Percentiles rank a stretch among this genome's conserved stretches.
Conservation (phyloP, 495 filamentous ascomycete genomes). For the Talaromyces liani region DNA sequence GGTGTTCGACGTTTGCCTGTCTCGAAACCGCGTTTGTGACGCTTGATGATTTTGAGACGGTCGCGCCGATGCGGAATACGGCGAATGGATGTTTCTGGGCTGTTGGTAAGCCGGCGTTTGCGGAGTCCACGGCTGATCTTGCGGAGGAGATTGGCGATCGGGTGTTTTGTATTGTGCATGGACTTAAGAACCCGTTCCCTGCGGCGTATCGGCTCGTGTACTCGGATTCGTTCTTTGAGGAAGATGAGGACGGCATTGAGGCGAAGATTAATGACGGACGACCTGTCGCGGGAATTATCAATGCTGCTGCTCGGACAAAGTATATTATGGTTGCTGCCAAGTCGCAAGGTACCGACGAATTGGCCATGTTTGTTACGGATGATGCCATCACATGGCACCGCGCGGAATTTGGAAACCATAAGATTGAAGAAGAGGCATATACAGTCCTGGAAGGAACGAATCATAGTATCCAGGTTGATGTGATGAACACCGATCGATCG, state of each 20-base stretch:
- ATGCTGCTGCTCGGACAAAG: constrained; percentile 70
- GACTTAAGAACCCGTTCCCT: constrained; percentile 49
- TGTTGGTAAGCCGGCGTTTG: constrained; percentile 63
- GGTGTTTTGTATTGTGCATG: constrained; percentile 71
- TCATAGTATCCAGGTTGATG: constrained; percentile 95
- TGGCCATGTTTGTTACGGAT: constrained; percentile 76
- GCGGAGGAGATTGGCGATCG: constrained; percentile 53
- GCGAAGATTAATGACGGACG: constrained; percentile 65
- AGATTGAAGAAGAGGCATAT: constrained; percentile 77
- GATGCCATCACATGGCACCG: constrained; percentile 82
- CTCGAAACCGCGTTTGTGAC: constrained; percentile 63
- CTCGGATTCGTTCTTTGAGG: constrained; percentile 69
- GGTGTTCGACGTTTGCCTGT: constrained; percentile 43
- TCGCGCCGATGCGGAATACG: constrained; percentile 52
- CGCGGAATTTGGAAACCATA: constrained; percentile 80
- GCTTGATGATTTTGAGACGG: constrained; percentile 66
- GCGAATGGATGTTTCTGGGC: constrained; percentile 79
- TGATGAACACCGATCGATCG: constrained; percentile 56
- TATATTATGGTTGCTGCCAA: constrained; percentile 78
- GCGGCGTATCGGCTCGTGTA: constrained; percentile 67
- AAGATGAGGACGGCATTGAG: constrained; percentile 49
- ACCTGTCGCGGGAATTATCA: constrained; percentile 65
- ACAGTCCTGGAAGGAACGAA: constrained; percentile 92
- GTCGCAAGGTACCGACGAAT: constrained; percentile 72
- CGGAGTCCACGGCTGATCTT: constrained; percentile 41